Base-by-base conservation (phyloP, 2,329 filamentous ascomycete genomes). In the Harringtonia lauricola region DNA sequence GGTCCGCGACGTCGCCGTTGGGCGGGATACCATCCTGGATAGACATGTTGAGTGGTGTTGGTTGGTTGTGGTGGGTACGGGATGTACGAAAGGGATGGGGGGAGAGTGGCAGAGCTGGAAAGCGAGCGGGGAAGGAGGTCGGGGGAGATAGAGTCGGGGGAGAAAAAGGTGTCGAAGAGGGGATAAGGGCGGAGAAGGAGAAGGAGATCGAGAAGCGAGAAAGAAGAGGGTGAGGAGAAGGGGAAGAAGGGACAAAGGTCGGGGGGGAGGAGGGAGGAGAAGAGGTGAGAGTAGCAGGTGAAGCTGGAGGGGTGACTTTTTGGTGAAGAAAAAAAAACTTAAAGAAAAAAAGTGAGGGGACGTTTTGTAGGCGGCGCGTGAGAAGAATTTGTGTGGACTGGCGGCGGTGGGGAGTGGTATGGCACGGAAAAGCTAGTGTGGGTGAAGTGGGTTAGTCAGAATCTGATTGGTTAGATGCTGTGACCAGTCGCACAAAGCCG, bases 1-100 rank as follows among this genome's bases (percentile, higher is more conserved):
- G 62, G 43, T 84, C 78, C 49, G 65, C 58, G 50, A 83, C 62
- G 45, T 79, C 74, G 54, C 79, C 79, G 55, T 75, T 79, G 57
- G 72, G 56, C 51, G 74, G 59, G 44, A 72, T 64, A 47, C 60
- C 57, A 50, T 82, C 76, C 59, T 84, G 80, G 47, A 70, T 60
- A 58, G 81, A 80, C 81, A 85, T 86, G 19, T 33, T 49, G 44
- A 21, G 29, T 33, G 42, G 28, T 29, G 39, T 22, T n/a, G 36
- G 22, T 14, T 13, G 39, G 22, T 15, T 26, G 33, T 28, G 41
- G 41, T 24, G 39, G 39, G 39, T 21, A 41, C 36, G 17, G 21
- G 28, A 8, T 15, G 21, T 17, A 17, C 22, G 41, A 36, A 13
- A 36, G 8, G n/a, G 41, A 30, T 14, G 33, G 28, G 4, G n/a